A percentile compares a stretch with the other conserved stretches of the same genome.
Evolutionary conservation across 495 filamentous ascomycete genomes (phyloP).

Genomic region (Daldinia childiae): DNA sequence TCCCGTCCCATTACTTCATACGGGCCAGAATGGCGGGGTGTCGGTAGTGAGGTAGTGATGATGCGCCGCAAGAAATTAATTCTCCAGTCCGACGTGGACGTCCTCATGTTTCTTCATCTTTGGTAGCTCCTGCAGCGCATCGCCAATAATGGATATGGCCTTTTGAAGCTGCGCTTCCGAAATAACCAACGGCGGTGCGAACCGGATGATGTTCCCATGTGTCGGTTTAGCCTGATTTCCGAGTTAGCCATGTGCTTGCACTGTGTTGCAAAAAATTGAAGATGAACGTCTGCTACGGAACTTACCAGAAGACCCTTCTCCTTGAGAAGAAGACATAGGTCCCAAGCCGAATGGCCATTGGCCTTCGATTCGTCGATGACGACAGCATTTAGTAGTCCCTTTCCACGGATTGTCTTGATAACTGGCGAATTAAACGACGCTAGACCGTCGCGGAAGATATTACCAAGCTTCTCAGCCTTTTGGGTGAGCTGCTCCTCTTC

Average conservation of each 20-base stretch:
- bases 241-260: slow-evolving; percentile 43
- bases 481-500: slow-evolving; percentile 89
- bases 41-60: slow-evolving; percentile 14
- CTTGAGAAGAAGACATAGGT: slow-evolving; percentile 95
- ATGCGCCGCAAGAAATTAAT: slow-evolving; percentile 36
- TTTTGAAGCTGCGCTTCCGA: slow-evolving; percentile 83
- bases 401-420: slow-evolving; percentile 86
- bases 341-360: slow-evolving; percentile 91
- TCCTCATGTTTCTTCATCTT: slow-evolving; percentile 47
- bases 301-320: slow-evolving; percentile 91
- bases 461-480: slow-evolving; percentile 79
- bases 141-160: slow-evolving; percentile 76
- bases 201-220: slow-evolving; percentile 96
- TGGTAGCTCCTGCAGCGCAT: slow-evolving; percentile 74
- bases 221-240: slow-evolving; percentile 90
- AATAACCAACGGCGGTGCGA: slow-evolving; percentile 89
- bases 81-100: slow-evolving; percentile 44
- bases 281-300: slow-evolving; percentile 13
- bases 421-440: slow-evolving; percentile 74
- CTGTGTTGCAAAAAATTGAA: slow-evolving; percentile 29
- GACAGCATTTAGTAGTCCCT: slow-evolving; percentile 94
- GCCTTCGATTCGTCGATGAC: slow-evolving; percentile 93
- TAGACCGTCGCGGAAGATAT: slow-evolving; percentile 84
- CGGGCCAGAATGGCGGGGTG: slow-evolving; percentile 30
- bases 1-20: slow-evolving; percentile 24